Evolutionary conservation across 345 rosid species (phyloP).

Genomic region (Kandelia obovata): DNA sequence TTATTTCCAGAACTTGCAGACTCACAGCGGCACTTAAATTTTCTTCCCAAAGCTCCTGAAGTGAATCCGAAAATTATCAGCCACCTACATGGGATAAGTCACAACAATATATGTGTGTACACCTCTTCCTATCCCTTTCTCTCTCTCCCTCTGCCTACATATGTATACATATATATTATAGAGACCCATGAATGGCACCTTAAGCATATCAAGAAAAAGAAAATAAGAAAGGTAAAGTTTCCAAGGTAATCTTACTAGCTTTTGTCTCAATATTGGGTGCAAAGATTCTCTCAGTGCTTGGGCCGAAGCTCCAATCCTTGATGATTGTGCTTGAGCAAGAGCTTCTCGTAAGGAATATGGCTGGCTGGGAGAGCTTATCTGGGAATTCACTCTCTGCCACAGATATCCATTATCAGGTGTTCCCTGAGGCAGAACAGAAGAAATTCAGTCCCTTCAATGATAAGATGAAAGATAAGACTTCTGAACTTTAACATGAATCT

Average conservation of each 20-base stretch:
- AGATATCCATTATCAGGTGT: slow-evolving; percentile 88
- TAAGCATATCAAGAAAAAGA: not conserved
- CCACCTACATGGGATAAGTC: slow-evolving; percentile 5
- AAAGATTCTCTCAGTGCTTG: slow-evolving; percentile 95
- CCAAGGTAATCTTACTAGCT: slow-evolving; percentile 51
- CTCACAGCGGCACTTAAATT: slow-evolving; percentile 94
- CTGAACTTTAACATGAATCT: too few relatives aligned
- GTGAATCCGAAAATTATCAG: slow-evolving; percentile 23
- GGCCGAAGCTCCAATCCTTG: slow-evolving; percentile 97
- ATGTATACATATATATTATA: not conserved
- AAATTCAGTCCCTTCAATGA: slow-evolving; percentile 19
- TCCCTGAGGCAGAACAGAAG: slow-evolving; percentile 72
- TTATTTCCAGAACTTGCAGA: slow-evolving; percentile 94
- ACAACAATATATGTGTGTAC: not conserved
- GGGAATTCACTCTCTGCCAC: slow-evolving; percentile 98
- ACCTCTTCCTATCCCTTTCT: too few relatives aligned
- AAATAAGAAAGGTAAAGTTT: slow-evolving; percentile 1
- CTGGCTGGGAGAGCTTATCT: slow-evolving; percentile 95
- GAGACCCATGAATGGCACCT: not conserved
- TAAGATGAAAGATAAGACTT: slow-evolving; percentile 1
- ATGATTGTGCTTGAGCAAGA: slow-evolving; percentile 96
- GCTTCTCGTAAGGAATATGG: slow-evolving; percentile 99
- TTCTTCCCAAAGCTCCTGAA: slow-evolving; percentile 99
- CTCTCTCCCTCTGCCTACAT: too few relatives aligned
- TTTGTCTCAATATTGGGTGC: slow-evolving; percentile 94